Evolutionary conservation across 2,329 filamentous ascomycete species (phyloP).

Genomic region (Colletotrichum chlorophyti): DNA sequence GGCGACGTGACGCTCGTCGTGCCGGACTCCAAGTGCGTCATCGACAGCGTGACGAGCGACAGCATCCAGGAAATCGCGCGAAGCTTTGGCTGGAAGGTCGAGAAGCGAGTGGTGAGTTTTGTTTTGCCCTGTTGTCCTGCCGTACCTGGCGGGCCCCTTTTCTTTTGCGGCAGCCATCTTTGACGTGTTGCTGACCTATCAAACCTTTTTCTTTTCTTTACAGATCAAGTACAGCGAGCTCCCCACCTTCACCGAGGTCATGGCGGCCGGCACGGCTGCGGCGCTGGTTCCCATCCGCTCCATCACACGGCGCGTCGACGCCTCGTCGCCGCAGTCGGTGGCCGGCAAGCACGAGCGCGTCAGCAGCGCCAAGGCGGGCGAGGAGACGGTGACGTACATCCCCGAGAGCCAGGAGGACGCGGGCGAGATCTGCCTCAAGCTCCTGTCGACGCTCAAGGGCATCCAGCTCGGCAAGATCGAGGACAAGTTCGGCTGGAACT

Average conservation of each 20-base stretch:
- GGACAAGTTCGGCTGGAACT: conserved; percentile 79
- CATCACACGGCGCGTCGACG: conserved; percentile 71
- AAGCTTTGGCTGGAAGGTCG: conserved; percentile 84
- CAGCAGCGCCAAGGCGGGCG: conserved; percentile 40
- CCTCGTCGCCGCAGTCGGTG: conserved; percentile 46
- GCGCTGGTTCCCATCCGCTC: conserved; percentile 90
- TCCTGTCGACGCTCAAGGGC: conserved; percentile 79
- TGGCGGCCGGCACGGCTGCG: conserved; percentile 91
- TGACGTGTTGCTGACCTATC: no score
- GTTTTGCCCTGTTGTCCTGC: not conserved
- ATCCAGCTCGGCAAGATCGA: conserved; percentile 83
- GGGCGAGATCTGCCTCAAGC: conserved; percentile 74
- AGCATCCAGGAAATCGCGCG: conserved; percentile 78
- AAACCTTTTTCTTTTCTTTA: no score
- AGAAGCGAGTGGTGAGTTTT: conserved; percentile 69
- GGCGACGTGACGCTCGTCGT: conserved; percentile 75
- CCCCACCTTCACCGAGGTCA: conserved; percentile 70
- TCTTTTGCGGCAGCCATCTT: no score
- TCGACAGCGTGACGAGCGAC: conserved; percentile 84
- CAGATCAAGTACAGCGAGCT: conserved; percentile 71
- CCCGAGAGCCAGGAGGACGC: conserved; percentile 67
- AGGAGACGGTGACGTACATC: conserved; percentile 64
- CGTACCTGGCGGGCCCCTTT: no score
- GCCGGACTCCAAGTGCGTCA: conserved; percentile 87
- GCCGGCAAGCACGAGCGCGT: conserved; percentile 45